phyloP scores from a whole-genome alignment of 2,329 filamentous ascomycete species.

The Orbilia javanica region DNA sequence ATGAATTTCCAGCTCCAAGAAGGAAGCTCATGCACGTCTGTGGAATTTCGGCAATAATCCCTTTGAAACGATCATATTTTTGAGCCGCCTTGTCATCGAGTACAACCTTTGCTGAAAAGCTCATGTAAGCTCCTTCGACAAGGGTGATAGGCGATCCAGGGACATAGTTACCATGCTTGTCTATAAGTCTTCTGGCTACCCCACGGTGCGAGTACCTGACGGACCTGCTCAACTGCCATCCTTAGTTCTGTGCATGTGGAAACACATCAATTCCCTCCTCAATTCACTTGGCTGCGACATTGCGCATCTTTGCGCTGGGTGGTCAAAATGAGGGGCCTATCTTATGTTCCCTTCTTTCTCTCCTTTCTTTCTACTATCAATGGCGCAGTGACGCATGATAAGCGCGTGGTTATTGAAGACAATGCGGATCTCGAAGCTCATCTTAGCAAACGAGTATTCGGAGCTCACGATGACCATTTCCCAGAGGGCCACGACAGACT shows the following conservation, averaged over 20 bases:
- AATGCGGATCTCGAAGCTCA: conserved; percentile 26
- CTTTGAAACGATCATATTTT: not conserved
- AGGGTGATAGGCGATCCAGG: not conserved
- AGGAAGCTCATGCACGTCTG: conserved; percentile 4
- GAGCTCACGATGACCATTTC: conserved; percentile 23
- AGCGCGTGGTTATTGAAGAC: conserved; percentile 20
- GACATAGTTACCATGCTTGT: conserved; percentile 14
- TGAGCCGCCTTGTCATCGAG: not conserved
- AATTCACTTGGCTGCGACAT: not conserved
- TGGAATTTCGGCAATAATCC: conserved; percentile 20
- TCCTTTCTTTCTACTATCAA: conserved; percentile 1
- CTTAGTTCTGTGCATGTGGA: not conserved
- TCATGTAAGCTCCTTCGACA: not conserved
- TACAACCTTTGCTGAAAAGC: not conserved
- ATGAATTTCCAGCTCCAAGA: not conserved
- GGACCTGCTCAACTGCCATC: not conserved
- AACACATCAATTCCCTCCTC: not conserved
- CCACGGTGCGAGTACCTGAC: not conserved
- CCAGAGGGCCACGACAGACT: conserved; percentile 7
- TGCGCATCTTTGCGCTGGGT: conserved; percentile 6
- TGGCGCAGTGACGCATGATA: not conserved
- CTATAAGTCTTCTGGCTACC: conserved; percentile 9
- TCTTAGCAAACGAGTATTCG: conserved; percentile 2
- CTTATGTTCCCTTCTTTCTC: conserved; percentile 13
- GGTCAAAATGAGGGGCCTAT: conserved; percentile 20